Conservation (phyloP, 495 filamentous ascomycete genomes). For the Penicillium lagena region DNA sequence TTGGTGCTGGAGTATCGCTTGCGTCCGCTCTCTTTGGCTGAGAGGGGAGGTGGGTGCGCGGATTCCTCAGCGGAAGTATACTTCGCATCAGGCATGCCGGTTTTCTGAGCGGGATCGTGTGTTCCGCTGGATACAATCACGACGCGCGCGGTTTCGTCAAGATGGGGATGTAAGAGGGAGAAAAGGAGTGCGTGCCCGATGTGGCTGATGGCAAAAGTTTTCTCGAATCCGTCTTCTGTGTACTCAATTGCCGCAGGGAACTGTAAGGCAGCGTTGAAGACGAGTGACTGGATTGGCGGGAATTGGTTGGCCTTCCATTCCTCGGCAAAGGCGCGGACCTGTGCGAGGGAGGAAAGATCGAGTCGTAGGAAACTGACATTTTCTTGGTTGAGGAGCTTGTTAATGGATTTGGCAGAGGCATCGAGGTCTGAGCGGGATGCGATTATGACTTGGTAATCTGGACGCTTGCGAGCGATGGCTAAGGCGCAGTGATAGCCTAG, state of each 20-base stretch:
- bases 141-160: constrained; percentile 42
- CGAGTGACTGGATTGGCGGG: constrained; percentile 34
- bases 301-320: constrained; percentile 29
- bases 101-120: constrained; percentile 26
- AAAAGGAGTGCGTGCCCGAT: constrained; percentile 45
- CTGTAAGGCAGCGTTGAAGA: constrained; percentile 44
- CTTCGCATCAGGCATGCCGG: constrained; percentile 18
- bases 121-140: constrained; percentile 29
- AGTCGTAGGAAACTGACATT: constrained; percentile 34
- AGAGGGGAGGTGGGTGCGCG: constrained; percentile 17
- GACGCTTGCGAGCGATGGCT: constrained; percentile 20
- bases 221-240: constrained; percentile 36
- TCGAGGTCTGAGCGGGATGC: constrained; percentile 36
- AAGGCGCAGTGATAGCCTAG: constrained; percentile 29
- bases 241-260: constrained; percentile 22
- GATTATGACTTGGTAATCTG: constrained; percentile 28
- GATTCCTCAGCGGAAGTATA: constrained; percentile 25
- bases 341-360: constrained; percentile 34
- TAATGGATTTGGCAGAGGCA: constrained; percentile 28
- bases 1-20: constrained; percentile 23
- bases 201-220: constrained; percentile 33
- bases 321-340: constrained; percentile 30
- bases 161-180: constrained; percentile 37
- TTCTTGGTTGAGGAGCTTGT: constrained; percentile 19
- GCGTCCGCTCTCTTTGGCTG: constrained; percentile 13